Evolutionary conservation across 2,329 filamentous ascomycete species (phyloP).

Genomic region (Whalleya microplaca): DNA sequence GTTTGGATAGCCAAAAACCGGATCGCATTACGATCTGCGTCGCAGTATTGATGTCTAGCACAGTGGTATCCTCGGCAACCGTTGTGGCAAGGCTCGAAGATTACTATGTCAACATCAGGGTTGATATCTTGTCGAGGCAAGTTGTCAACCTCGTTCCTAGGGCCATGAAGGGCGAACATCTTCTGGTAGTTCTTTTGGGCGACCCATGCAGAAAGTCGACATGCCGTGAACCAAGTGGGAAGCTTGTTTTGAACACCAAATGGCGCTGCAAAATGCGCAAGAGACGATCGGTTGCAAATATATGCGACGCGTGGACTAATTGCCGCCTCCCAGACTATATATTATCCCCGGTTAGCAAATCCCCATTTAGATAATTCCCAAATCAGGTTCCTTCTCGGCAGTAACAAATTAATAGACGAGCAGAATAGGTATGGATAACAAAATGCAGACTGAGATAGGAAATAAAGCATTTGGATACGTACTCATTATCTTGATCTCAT

Average conservation of each 20-base stretch:
- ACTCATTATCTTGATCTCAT: conserved; percentile 34
- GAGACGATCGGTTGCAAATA: conserved; percentile 33
- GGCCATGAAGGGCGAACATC: conserved; percentile 25
- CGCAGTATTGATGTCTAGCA: conserved; percentile 32
- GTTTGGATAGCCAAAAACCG: conserved; percentile 34
- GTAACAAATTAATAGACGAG: not conserved
- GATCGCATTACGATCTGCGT: conserved; percentile 31
- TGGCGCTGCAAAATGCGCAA: not conserved
- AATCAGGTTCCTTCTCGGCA: not conserved
- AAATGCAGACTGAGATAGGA: not conserved
- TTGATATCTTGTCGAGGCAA: conserved; percentile 29
- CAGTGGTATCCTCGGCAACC: conserved; percentile 36
- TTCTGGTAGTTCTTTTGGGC: conserved; percentile 28
- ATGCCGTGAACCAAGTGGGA: conserved; percentile 34
- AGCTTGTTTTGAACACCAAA: conserved; percentile 29
- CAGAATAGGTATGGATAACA: not conserved
- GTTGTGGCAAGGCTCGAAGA: conserved; percentile 37
- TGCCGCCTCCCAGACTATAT: conserved; percentile 33
- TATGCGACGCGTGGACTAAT: conserved; percentile 34
- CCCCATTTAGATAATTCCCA: not conserved
- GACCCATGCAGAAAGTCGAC: conserved; percentile 24
- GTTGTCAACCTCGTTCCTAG: not conserved
- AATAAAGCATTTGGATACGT: not conserved
- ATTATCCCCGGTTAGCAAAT: not conserved
- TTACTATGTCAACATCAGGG: conserved; percentile 31